phyloP scores from a whole-genome alignment of 352 stramenopile species.

The Phytophthora capsici region DNA sequence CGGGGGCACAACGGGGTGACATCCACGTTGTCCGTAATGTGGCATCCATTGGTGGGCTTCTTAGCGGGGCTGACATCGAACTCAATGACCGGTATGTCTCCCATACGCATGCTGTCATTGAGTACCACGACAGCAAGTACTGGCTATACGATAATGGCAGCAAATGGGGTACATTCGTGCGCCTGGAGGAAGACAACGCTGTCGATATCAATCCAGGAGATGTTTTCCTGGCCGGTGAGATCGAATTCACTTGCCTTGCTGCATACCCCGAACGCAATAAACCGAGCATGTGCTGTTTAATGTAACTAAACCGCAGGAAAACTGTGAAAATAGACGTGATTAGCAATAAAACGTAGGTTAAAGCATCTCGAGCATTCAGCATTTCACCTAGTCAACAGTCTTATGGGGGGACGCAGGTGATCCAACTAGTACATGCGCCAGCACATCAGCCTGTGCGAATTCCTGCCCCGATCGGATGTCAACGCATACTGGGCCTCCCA shows the following conservation, averaged over 20 bases:
- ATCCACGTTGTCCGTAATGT: conserved; percentile 80
- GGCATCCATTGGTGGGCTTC: conserved; percentile 55
- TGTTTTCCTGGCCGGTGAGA: conserved; percentile 70
- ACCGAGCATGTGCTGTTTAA: conserved; percentile 59
- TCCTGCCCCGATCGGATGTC: conserved; percentile 69
- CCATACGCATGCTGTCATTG: conserved; percentile 62
- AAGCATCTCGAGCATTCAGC: neutral
- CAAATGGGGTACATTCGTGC: conserved; percentile 79
- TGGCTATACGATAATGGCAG: conserved; percentile 78
- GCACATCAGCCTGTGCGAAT: conserved; percentile 49
- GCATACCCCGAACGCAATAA: conserved; percentile 69
- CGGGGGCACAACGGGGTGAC: conserved; percentile 72
- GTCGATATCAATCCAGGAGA: conserved; percentile 73
- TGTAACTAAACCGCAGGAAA: conserved; percentile 28
- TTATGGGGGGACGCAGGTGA: conserved; percentile 21
- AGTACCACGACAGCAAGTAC: conserved; percentile 74
- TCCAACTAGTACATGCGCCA: conserved; percentile 66
- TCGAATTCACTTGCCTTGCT: conserved; percentile 80
- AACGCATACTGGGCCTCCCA: conserved; percentile 71
- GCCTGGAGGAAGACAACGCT: conserved; percentile 70
- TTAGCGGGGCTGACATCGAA: conserved; percentile 70
- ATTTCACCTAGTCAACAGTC: conserved; percentile 25
- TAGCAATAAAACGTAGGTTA: conserved; percentile 12
- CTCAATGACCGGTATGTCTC: conserved; percentile 77
- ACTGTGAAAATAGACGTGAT: conserved; percentile 2